phyloP scores from a whole-genome alignment of 2,329 filamentous ascomycete genomes.

The Xylariaceae sp. region DNA sequence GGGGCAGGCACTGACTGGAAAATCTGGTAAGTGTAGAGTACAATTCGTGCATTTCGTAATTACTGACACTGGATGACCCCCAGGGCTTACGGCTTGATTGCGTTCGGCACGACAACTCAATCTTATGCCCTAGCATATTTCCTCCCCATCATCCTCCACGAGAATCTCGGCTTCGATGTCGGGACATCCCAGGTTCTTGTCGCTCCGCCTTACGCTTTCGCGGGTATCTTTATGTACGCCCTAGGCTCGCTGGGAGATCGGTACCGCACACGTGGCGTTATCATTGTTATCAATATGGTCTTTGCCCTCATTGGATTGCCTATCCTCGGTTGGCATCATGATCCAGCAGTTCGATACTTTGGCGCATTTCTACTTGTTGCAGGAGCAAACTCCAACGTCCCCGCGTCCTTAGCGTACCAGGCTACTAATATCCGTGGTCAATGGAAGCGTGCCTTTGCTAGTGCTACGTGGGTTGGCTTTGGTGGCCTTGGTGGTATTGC shows the following conservation, averaged over 20 bases:
- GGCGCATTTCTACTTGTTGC: conserved; percentile 79
- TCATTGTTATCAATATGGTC: conserved; percentile 69
- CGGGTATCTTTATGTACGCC: conserved; percentile 65
- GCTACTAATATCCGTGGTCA: conserved; percentile 88
- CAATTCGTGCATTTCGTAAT: not conserved
- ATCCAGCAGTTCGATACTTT: conserved; percentile 67
- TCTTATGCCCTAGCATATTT: conserved; percentile 81
- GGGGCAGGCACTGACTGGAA: conserved; percentile 48
- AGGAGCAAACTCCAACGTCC: conserved; percentile 79
- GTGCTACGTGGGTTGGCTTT: conserved; percentile 75
- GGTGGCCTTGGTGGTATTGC: conserved; percentile 81
- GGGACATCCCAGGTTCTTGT: conserved; percentile 72
- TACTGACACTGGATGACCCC: conserved; percentile 54
- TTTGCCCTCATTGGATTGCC: conserved; percentile 72
- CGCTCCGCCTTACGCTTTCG: conserved; percentile 71
- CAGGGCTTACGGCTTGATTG: conserved; percentile 66
- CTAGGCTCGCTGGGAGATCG: conserved; percentile 70
- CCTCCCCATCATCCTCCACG: conserved; percentile 73
- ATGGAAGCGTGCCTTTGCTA: conserved; percentile 85
- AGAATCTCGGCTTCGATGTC: conserved; percentile 67
- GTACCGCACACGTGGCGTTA: conserved; percentile 68
- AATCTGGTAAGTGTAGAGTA: conserved; percentile 46
- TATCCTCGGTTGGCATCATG: conserved; percentile 71
- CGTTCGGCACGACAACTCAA: conserved; percentile 72
- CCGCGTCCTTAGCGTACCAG: conserved; percentile 77